A percentile compares a stretch with the other conserved stretches of the same genome.
These are phyloP conservation scores for Ochromonadaceae sp. DNA, from an alignment of 352 stramenopile genomes.

Conservation along the genomic window DNA sequence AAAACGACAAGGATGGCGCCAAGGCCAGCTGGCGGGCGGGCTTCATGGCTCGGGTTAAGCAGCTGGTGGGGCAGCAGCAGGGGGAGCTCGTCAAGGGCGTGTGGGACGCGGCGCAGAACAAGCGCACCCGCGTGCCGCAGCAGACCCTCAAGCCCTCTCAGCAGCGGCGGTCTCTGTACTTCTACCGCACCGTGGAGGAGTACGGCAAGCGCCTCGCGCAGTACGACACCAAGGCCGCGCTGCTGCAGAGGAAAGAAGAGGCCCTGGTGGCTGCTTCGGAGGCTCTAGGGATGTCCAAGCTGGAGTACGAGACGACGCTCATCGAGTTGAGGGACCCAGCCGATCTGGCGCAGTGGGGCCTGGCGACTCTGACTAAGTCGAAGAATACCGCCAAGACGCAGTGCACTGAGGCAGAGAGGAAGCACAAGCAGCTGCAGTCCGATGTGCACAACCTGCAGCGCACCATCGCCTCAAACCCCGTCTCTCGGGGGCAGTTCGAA, in stretches of 20 bases:
- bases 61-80: not conserved
- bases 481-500: constrained; percentile 4
- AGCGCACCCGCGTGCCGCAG: not conserved
- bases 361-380: not conserved
- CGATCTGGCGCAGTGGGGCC: not conserved
- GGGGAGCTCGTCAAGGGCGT: constrained; percentile 10
- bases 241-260: constrained; percentile 8
- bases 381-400: not conserved
- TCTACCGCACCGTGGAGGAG: constrained; percentile 5
- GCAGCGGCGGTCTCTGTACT: not conserved
- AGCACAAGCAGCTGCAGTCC: not conserved
- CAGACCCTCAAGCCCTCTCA: constrained; percentile 2
- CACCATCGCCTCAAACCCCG: not conserved
- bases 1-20: constrained; percentile 7
- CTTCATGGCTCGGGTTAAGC: constrained; percentile 11
- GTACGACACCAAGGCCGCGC: not conserved
- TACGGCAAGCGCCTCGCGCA: not conserved
- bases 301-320: constrained; percentile 7
- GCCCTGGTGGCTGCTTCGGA: not conserved
- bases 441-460: not conserved
- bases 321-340: constrained; percentile 3
- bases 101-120: not conserved
- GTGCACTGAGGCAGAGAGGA: not conserved
- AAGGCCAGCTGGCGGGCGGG: constrained; percentile 10
- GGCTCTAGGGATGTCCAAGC: not conserved